A percentile compares a stretch with the other conserved stretches of the same genome.
These are phyloP conservation scores for Ettlia oleoabundans DNA, from an alignment of 139 green algal genomes.

Conservation along the genomic window DNA sequence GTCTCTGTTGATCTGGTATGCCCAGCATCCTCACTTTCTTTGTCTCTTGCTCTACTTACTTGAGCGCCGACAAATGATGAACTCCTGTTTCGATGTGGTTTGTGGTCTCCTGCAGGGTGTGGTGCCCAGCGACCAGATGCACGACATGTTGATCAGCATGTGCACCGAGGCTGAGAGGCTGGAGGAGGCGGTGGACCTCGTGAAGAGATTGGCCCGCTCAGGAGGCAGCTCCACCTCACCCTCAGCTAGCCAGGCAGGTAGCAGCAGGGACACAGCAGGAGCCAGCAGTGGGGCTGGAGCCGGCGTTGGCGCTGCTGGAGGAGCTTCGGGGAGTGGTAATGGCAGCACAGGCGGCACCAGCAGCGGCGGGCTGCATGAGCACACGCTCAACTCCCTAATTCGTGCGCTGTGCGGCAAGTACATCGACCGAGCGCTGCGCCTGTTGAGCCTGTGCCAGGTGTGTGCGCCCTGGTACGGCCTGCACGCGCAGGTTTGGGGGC, in stretches of 20 bases:
- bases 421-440: constrained; percentile 53
- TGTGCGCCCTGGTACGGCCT: too few relatives aligned
- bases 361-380: constrained; percentile 36
- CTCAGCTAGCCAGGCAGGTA: background rate
- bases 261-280: background rate
- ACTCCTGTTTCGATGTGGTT: background rate
- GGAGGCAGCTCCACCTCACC: too few relatives aligned
- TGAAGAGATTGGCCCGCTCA: constrained; percentile 60
- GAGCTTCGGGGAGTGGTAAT: background rate
- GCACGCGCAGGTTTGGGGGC: too few relatives aligned
- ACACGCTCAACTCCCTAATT: constrained; percentile 64
- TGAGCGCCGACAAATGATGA: too few relatives aligned
- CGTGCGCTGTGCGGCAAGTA: constrained; percentile 37
- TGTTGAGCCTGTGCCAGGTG: constrained; percentile 66
- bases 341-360: background rate
- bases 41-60: background rate
- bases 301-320: background rate
- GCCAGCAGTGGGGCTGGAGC: background rate
- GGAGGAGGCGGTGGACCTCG: constrained; percentile 68
- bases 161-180: constrained; percentile 54
- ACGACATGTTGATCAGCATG: constrained; percentile 65
- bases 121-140: constrained; percentile 57
- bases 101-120: constrained; percentile 38
- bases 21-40: too few relatives aligned
- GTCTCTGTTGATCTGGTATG: too few relatives aligned